Evolutionary conservation across 73 alveolate species (phyloP), one percentile per base, ranked within the genome.

Genomic region (Paramecium pentaurelia): DNA sequence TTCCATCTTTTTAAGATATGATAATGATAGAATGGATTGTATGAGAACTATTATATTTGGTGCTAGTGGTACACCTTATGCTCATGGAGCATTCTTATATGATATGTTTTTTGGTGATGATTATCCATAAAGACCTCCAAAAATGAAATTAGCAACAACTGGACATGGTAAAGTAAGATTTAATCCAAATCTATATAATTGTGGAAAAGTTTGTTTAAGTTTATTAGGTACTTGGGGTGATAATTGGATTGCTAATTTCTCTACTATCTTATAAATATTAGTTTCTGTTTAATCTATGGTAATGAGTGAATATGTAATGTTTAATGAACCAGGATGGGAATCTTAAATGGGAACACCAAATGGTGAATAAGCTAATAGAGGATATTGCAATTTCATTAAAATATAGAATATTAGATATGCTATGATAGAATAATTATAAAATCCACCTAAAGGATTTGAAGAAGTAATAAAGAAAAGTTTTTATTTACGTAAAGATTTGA

Each of bases 211-310:
- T 0, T 98, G 99, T 86, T 88, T 98, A 37, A 95, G 99, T 64
- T 93, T 98, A 28, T 85, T 98, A 27, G 99, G 99, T 14, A 98
- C 99, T 5, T 98, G 99, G 99, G 95, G 99, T 64, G 99, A 98
- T 92, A 97, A 96, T 94, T 98, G 99, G 99, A 99, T 97, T 47
- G 98, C 99, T 22, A 97, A 96, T 77, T 95, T 98, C 77, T 96
- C 99, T 1, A 98, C 99, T 3, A 95, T 97, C 18, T 92, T 98
- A 60, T 95, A 98, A 93, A 98, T 98, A 45, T 88, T 98, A 37
- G 95, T 98, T 58, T 96, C 99, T 27, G 96, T 98, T 38, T 95
- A 98, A 92, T 98, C 99, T 5, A 97, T 98, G 36, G 98, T 98
- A 47, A 98, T 98, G 99, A 92, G 98, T 84, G 98, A 97, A 86